phyloP scores from a whole-genome alignment of 805 yeast genomes.

The Lipomyces starkeyi region DNA sequence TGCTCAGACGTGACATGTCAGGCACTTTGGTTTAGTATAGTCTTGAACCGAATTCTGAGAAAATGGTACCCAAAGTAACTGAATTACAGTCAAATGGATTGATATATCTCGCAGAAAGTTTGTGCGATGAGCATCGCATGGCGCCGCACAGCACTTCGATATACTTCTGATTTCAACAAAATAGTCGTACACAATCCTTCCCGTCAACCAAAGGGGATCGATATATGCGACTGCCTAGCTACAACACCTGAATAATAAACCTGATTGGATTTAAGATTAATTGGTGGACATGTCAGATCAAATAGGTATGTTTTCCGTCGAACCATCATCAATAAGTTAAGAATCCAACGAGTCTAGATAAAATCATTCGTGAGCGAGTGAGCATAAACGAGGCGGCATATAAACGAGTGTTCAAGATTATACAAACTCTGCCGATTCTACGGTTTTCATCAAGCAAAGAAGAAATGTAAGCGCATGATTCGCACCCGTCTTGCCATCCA shows the following conservation, averaged over 20 bases:
- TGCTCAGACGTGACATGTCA: constrained; percentile 15
- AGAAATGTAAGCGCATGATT: constrained; percentile 14
- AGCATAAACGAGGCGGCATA: constrained; percentile 21
- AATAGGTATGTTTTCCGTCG: neutral
- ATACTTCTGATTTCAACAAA: too few species aligned
- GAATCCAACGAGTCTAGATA: constrained; percentile 3
- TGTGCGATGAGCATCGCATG: neutral
- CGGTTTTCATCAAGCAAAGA: constrained; percentile 6
- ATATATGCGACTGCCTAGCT: neutral
- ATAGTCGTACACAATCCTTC: too few species aligned
- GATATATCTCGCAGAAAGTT: neutral
- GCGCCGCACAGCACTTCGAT: neutral
- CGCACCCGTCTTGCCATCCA: neutral
- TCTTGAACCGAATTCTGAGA: neutral
- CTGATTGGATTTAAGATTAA: neutral
- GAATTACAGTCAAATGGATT: neutral
- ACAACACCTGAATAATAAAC: too few species aligned
- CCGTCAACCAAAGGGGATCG: too few species aligned
- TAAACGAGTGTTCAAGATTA: constrained; percentile 16
- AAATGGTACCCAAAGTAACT: neutral
- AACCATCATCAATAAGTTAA: neutral
- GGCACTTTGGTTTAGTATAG: neutral
- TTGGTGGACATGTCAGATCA: constrained; percentile 6
- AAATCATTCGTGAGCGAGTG: constrained; percentile 24
- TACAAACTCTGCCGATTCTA: constrained; percentile 23